Base-by-base conservation (phyloP, 2,329 filamentous ascomycete species). In the Fusarium verticillioides region DNA sequence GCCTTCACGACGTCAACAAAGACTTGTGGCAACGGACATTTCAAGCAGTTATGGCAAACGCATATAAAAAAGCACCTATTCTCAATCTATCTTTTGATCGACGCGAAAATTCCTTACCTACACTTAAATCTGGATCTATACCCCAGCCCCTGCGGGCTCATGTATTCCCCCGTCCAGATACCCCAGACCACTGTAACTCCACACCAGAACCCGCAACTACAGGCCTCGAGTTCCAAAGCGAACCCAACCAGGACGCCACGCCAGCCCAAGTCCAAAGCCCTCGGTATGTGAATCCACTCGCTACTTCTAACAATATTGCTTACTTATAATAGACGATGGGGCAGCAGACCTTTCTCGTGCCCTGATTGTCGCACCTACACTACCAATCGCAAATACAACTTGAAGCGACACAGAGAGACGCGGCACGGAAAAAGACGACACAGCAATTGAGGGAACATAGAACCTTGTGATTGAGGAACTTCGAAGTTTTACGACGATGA, bases 1-100 rank as follows among this genome's bases (percentile, higher is more conserved):
- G 10, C 0, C 47, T 50, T 13, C 47, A 50, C 47, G 3, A 50
- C 8, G 10, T 50, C 21, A 34, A 50, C 0, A 2, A 2, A 34
- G 30, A 34, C 10, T 34, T 50, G 15, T 50, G 30, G 30, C 30
- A 50, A 18, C 21, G 4, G 11, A 9, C 30, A 50, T 50, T 50
- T 34, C 47, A 18, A 5, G 13, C 47, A 34, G 16, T 23, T 7
- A 34, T 34, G 15, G 47, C 15, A 23, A 23, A 3, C 2, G 10
- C 2, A 32, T 4, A 32, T 32, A 21, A 3, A 4, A 1, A n/a
- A 9, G 6, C 21, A 12, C 4, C 28, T 8, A 12, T 7, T 0
- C 15, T 12, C 15, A 12, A n/a, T 32, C 1, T 4, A 18, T 5
- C 10, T 23, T 19, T 34, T 9, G 13, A 4, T 3, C 5, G 4